phyloP scores from a whole-genome alignment of 2,329 filamentous ascomycete species.

The Herpotrichia juniperi region DNA sequence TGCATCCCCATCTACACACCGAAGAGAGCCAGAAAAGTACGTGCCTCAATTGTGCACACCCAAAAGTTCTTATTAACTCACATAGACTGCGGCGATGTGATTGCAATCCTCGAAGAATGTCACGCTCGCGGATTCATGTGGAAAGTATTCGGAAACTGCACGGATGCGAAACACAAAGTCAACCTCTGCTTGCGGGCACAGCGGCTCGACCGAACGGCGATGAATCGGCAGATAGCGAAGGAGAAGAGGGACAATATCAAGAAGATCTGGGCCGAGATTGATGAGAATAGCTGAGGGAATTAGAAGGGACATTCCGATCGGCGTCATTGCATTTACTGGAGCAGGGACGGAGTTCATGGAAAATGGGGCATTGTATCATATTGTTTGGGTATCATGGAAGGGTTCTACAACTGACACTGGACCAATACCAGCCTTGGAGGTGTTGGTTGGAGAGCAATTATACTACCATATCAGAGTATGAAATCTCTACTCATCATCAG shows the following conservation, averaged over 20 bases:
- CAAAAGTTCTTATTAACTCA: slow-evolving; percentile 10
- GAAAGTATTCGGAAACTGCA: slow-evolving; percentile 91
- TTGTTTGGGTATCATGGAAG: not conserved
- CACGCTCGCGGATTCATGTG: slow-evolving; percentile 90
- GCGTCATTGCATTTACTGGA: slow-evolving; percentile 6
- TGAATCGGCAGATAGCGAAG: slow-evolving; percentile 74
- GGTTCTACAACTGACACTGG: not conserved
- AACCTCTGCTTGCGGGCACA: slow-evolving; percentile 84
- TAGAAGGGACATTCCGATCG: not conserved
- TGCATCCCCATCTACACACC: slow-evolving; percentile 98
- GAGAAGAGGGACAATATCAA: slow-evolving; percentile 74
- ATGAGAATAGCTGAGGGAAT: slow-evolving; percentile 68
- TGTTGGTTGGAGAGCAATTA: too few species aligned
- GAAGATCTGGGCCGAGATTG: slow-evolving; percentile 79
- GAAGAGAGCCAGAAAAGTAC: slow-evolving; percentile 82
- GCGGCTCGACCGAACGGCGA: slow-evolving; percentile 75
- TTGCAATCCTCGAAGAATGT: slow-evolving; percentile 93
- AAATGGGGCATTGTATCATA: slow-evolving; percentile 2
- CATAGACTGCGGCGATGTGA: slow-evolving; percentile 90
- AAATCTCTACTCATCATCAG: slow-evolving; percentile 30
- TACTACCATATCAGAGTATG: not conserved
- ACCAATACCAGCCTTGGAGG: not conserved
- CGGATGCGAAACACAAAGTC: slow-evolving; percentile 80
- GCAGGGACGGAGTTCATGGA: slow-evolving; percentile 1
- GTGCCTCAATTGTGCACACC: slow-evolving; percentile 22